Base-by-base conservation (phyloP, 164 flowering plant species). In the Amborella trichopoda region DNA sequence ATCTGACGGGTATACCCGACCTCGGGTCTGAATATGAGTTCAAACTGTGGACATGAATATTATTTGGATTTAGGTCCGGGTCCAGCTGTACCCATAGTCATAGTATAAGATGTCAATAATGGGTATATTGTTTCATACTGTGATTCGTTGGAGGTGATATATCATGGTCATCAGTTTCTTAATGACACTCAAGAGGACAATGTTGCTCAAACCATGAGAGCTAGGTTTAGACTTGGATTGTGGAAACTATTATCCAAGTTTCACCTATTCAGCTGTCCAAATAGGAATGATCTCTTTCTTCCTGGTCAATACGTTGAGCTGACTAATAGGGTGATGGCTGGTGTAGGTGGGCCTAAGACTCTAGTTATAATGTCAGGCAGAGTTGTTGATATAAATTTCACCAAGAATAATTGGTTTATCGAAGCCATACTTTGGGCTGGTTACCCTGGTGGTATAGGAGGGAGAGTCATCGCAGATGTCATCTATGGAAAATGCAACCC, bases 391-490 rank as follows among this genome's bases (percentile, higher is more conserved):
- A n/a, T n/a, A n/a, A n/a, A n/a, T n/a, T n/a, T n/a, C 21, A 62
- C 62, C 5, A 54, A 58, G 38, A 16, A 49, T 22, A 44, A 62
- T 22, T 48, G 54, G n/a, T 48, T 62, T 9, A 52, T 67, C 28
- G 52, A 60, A 5, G 39, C 58, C 49, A 73, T 73, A 1, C 13
- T 73, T 17, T 73, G 78, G 78, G 75, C 59, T 30, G 75, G 75
- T 10, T 73, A 70, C 45, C 78, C 78, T 2, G 73, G 78, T 26
- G 67, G 65, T 27, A 71, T 63, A 44, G 78, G 75, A 0, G 78
- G 71, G 5, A 19, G 24, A 4, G 75, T 71, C 5, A 48, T 73
- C 2, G 66, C 75, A 0, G 62, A 73, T 28, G 53, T n/a, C n/a
- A n/a, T n/a, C n/a, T n/a, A n/a, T n/a, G n/a, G n/a, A n/a, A n/a